Evolutionary conservation across 192 early-diverging fungal species (phyloP).

Genomic region (Coemansia javaensis): DNA sequence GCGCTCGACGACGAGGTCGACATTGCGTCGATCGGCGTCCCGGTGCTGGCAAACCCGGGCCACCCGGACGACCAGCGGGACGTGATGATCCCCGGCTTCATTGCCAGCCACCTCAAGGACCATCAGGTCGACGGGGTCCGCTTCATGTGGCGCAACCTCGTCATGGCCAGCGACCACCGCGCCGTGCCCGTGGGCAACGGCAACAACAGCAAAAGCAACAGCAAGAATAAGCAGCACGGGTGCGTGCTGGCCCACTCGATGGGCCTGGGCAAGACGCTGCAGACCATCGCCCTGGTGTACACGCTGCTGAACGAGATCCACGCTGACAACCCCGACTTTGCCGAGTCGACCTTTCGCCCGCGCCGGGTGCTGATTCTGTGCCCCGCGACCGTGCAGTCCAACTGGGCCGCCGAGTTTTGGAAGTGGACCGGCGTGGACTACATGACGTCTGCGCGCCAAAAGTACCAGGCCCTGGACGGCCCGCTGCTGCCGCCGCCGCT

Average conservation of each 20-base stretch:
- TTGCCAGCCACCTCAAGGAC: constrained; percentile 56
- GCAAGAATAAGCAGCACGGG: constrained; percentile 42
- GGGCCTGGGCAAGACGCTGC: constrained; percentile 84
- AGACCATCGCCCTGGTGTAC: constrained; percentile 67
- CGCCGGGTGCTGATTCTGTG: constrained; percentile 67
- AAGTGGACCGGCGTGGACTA: constrained; percentile 56
- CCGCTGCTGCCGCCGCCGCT: constrained; percentile 13
- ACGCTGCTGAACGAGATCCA: constrained; percentile 63
- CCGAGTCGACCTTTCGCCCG: constrained; percentile 52
- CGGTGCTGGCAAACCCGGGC: constrained; percentile 60
- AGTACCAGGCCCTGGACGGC: constrained; percentile 7
- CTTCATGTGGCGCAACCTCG: constrained; percentile 75
- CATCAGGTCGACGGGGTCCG: constrained; percentile 74
- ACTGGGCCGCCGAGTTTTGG: constrained; percentile 71
- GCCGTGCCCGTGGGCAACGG: background rate
- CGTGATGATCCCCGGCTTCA: constrained; percentile 49
- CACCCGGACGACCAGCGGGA: constrained; percentile 10
- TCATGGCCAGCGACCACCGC: constrained; percentile 56
- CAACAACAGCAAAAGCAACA: background rate
- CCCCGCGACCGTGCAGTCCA: constrained; percentile 62
- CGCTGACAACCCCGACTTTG: constrained; percentile 41
- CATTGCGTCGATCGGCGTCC: constrained; percentile 3
- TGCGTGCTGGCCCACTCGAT: constrained; percentile 81
- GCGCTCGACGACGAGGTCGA: background rate
- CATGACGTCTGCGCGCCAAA: background rate